Evolutionary conservation across 2,329 filamentous ascomycete species (phyloP).

Genomic region (Escovopsis weberi): DNA sequence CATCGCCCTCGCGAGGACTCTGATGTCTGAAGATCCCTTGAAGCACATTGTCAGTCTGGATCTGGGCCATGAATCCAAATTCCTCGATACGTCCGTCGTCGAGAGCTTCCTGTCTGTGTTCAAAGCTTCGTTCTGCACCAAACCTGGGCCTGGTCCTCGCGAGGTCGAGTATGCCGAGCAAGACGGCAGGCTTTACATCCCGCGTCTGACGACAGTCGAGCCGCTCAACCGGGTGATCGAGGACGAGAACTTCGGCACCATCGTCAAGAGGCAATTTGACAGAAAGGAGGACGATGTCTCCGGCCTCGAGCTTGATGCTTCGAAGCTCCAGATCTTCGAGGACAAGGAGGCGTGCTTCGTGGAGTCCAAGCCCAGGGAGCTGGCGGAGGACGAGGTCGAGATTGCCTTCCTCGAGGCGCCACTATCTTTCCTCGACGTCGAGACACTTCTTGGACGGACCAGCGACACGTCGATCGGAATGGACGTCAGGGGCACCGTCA

Average conservation of each 20-base stretch:
- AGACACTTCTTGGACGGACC: conserved; percentile 19
- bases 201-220: conserved; percentile 27
- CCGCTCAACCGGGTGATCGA: conserved; percentile 32
- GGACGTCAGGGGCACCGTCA: conserved; percentile 27
- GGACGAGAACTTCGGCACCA: conserved; percentile 7
- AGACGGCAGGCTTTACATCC: conserved; percentile 24
- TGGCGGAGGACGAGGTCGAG: conserved; percentile 22
- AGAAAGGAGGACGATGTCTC: conserved; percentile 1
- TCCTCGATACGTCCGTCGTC: conserved; percentile 7
- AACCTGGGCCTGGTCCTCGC: conserved; percentile 6
- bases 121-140: conserved; percentile 10
- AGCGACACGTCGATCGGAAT: conserved; percentile 19
- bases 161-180: conserved; percentile 32
- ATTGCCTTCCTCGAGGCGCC: conserved; percentile 23
- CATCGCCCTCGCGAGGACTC: conserved; percentile 30
- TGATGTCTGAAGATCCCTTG: conserved; percentile 33
- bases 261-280: conserved; percentile 10
- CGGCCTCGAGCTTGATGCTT: conserved; percentile 12
- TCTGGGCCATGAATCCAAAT: conserved; percentile 12
- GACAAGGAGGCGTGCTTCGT: conserved; percentile 14
- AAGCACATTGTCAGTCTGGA: conserved; percentile 31
- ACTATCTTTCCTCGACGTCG: conserved; percentile 23
- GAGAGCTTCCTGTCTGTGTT: conserved; percentile 14
- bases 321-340: conserved; percentile 12
- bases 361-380: conserved; percentile 6